Conservation (phyloP, 306 rosid species). For the Astragalus glycyphyllos region DNA sequence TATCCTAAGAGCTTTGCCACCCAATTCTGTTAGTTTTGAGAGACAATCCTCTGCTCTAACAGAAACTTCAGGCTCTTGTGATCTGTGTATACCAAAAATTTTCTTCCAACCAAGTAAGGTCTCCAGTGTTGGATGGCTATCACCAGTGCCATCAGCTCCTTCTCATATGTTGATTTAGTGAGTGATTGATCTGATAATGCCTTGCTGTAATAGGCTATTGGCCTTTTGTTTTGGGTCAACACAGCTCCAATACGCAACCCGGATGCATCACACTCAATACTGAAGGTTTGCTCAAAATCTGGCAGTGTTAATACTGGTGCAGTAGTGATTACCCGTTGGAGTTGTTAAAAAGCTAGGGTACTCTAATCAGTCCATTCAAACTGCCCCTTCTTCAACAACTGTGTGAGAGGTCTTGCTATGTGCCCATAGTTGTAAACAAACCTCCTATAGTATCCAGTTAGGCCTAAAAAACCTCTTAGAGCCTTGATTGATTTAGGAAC, state of each 20-base stretch:
- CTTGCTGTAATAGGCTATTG: neutral
- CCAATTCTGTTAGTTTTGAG: neutral
- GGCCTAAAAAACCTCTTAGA: too few relatives aligned
- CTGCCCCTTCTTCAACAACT: too few relatives aligned
- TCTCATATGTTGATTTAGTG: neutral
- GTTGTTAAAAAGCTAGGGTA: too few relatives aligned
- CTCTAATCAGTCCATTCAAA: too few relatives aligned
- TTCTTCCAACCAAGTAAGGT: neutral
- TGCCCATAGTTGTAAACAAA: too few relatives aligned
- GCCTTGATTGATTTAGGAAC: too few relatives aligned
- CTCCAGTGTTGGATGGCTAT: neutral
- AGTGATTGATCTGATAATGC: neutral
- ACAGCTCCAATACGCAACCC: neutral
- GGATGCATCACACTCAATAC: neutral
- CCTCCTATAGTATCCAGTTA: too few relatives aligned
- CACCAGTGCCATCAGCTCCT: neutral
- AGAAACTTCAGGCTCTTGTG: neutral
- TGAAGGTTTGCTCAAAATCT: neutral
- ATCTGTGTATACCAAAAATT: neutral
- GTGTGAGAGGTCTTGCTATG: too few relatives aligned
- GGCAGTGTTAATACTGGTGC: neutral
- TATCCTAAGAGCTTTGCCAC: neutral
- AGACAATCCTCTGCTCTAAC: neutral
- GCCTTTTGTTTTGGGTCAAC: neutral
- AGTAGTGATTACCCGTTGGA: neutral